phyloP scores from a whole-genome alignment of 495 filamentous ascomycete genomes.

The Annulohypoxylon stygium region DNA sequence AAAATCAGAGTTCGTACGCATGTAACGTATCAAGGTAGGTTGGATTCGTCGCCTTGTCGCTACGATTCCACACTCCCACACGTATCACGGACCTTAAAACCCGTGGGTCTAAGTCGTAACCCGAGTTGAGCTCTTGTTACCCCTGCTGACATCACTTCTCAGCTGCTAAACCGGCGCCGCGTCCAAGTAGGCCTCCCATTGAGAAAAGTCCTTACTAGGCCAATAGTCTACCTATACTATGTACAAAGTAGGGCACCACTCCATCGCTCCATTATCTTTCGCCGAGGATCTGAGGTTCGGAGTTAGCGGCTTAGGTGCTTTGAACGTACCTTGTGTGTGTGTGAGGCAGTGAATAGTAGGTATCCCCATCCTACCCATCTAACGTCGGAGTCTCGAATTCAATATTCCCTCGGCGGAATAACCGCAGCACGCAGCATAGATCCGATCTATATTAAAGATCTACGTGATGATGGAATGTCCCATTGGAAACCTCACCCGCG shows the following conservation, averaged over 20 bases:
- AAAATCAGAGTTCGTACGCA: constrained; percentile 18
- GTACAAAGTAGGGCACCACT: neutral
- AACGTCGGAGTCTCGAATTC: constrained; percentile 6
- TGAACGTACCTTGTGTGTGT: neutral
- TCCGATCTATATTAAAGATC: constrained; percentile 34
- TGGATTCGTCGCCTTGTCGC: constrained; percentile 20
- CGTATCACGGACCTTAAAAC: constrained; percentile 26
- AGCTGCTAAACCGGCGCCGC: constrained; percentile 32
- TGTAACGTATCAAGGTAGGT: constrained; percentile 9
- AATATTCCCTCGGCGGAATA: constrained; percentile 8
- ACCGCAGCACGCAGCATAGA: constrained; percentile 14
- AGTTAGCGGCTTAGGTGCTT: neutral
- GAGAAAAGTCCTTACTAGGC: constrained; percentile 15
- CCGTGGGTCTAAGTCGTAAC: constrained; percentile 25
- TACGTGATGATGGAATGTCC: constrained; percentile 27
- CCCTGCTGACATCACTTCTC: constrained; percentile 43
- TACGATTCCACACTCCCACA: constrained; percentile 27
- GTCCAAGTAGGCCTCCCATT: constrained; percentile 37
- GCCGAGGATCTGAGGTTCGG: neutral
- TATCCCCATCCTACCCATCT: constrained; percentile 18
- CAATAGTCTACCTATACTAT: constrained; percentile 4
- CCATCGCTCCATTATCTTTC: constrained; percentile 8
- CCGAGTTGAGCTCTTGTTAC: constrained; percentile 26
- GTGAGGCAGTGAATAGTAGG: constrained; percentile 8
- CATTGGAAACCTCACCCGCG: constrained; percentile 46